phyloP scores from a whole-genome alignment of 1,284 basidiomycete genomes.

The Bondarzewia mesenterica region DNA sequence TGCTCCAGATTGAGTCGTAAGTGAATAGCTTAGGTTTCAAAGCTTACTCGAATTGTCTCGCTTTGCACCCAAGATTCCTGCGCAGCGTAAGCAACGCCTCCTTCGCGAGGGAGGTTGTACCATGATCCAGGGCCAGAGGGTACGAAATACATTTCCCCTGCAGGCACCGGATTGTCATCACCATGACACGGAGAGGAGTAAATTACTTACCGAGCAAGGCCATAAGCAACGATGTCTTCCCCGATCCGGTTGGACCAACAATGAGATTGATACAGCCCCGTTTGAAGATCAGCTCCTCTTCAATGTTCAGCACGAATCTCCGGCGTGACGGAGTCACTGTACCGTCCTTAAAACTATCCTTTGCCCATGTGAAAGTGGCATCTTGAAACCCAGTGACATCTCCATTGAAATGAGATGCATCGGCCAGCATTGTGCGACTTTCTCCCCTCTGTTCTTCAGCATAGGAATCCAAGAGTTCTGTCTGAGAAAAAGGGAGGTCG shows the following conservation, averaged over 20 bases:
- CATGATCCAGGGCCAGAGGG: slow-evolving; percentile 46
- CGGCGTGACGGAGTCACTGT: slow-evolving; percentile 21
- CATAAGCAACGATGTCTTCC: slow-evolving; percentile 45
- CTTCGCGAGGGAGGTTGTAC: slow-evolving; percentile 57
- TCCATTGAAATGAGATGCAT: slow-evolving; percentile 14
- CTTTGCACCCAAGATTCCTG: slow-evolving; percentile 75
- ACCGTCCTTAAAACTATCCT: slow-evolving; percentile 14
- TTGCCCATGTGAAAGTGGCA: slow-evolving; percentile 35
- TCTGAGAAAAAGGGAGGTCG: slow-evolving; percentile 19
- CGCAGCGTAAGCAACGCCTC: slow-evolving; percentile 66
- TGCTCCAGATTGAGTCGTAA: slow-evolving; percentile 8
- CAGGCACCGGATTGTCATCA: slow-evolving; percentile 7
- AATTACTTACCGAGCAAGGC: slow-evolving; percentile 38
- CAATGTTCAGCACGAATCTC: slow-evolving; percentile 41
- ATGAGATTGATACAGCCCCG: slow-evolving; percentile 54
- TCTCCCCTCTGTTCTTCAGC: slow-evolving; percentile 19
- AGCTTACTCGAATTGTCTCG: slow-evolving; percentile 33
- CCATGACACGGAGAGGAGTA: not conserved
- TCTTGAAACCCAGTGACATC: slow-evolving; percentile 31
- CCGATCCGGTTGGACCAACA: slow-evolving; percentile 52
- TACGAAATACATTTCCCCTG: slow-evolving; percentile 57
- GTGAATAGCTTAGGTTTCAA: too few species aligned
- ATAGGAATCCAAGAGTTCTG: slow-evolving; percentile 42
- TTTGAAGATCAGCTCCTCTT: slow-evolving; percentile 49
- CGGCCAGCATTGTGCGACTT: slow-evolving; percentile 10